Evolutionary conservation across 257 asterid species (phyloP), one percentile per base, ranked within the genome.

Genomic region (Linderniella brevidens): DNA sequence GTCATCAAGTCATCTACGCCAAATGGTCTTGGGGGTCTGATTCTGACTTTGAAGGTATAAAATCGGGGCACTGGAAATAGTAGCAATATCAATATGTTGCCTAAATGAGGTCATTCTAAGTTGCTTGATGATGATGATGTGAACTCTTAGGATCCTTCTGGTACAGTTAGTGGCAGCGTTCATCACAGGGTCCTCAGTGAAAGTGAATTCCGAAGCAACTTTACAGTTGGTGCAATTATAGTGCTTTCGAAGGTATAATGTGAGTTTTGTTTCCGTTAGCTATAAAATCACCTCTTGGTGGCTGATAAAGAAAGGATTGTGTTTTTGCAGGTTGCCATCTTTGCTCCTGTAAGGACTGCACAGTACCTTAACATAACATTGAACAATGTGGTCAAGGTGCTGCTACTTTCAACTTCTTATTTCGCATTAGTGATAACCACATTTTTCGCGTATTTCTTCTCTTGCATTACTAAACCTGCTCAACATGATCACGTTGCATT

Each of bases 101-200:
- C 3, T 40, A 40, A 9, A 11, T 40, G 1, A 40, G 13, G 15
- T 40, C 44, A 40, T 40, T 4, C 4, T 2, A 40, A 4, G 45
- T 10, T 40, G n/a, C 11, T 19, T 25, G 32, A 25, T 25, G 32
- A 46, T 47, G 17, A 36, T 44, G 42, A 17, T 14, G 13, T 16
- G 45, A 47, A 58, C 50, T 49, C 19, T 55, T 68, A 88, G 98
- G 96, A 90, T 58, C 98, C 92, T 19, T 78, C 98, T 0, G 98
- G 96, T 58, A 73, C 76, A 19, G 65, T 81, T 67, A 78, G 72
- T 60, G 96, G 92, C 55, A 80, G 65, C 58, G 63, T 90, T 66
- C 98, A 84, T 73, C 88, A 76, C 64, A 79, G 70, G 61, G 83
- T 80, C 59, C 74, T 81, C 41, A 58, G 68, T 38, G 75, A 71